phyloP scores from a whole-genome alignment of 2,329 filamentous ascomycete species.

The Ascochyta viciae-villosae region DNA sequence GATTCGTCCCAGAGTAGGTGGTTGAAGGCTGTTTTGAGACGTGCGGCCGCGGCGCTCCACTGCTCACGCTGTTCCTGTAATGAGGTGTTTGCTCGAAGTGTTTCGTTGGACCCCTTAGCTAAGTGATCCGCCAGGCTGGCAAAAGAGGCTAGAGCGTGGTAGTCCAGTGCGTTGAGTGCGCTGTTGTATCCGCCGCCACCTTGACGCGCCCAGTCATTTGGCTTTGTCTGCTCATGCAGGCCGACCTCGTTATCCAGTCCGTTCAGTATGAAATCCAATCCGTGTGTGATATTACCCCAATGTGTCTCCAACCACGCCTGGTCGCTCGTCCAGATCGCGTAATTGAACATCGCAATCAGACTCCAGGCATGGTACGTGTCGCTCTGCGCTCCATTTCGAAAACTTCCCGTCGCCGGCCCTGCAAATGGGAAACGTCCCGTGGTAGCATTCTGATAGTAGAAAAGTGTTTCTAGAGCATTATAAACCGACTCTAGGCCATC shows the following conservation, averaged over 20 bases:
- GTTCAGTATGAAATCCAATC: constrained; percentile 26
- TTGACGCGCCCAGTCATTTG: constrained; percentile 43
- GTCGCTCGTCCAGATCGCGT: constrained; percentile 25
- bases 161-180: constrained; percentile 44
- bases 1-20: constrained; percentile 17
- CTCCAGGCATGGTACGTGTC: constrained; percentile 34
- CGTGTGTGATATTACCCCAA: constrained; percentile 23
- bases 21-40: constrained; percentile 20
- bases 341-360: constrained; percentile 30
- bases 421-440: constrained; percentile 29
- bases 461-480: constrained; percentile 27
- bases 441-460: constrained; percentile 28
- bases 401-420: constrained; percentile 20
- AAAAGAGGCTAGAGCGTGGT: constrained; percentile 35
- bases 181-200: constrained; percentile 41
- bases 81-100: no score
- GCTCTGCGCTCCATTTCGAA: constrained; percentile 20
- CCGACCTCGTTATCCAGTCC: constrained; percentile 13
- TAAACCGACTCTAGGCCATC: constrained; percentile 22
- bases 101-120: background rate
- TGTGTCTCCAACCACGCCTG: constrained; percentile 17
- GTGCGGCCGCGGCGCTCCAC: constrained; percentile 13
- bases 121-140: constrained; percentile 23
- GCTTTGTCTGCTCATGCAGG: constrained; percentile 23
- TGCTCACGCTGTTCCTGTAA: no score